Conservation (phyloP, 106 monocot genomes). For the Allium cepa region DNA sequence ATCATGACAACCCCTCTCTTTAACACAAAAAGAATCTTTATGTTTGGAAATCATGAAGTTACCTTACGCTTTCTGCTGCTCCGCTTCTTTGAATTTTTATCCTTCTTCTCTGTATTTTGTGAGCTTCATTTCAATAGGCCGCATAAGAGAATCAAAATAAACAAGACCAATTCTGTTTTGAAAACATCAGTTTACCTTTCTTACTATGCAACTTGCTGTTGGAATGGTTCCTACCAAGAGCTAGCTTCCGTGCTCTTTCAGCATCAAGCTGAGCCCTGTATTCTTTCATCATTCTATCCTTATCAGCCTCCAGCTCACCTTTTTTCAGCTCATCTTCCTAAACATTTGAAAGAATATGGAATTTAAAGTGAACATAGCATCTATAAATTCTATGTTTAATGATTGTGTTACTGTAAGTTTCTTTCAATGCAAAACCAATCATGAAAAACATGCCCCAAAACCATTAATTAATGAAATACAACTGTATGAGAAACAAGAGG, state of each 20-base stretch:
- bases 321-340: slow-evolving; percentile 89
- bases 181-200: slow-evolving; percentile 45
- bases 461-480: too few relatives aligned
- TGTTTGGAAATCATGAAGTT: slow-evolving; percentile 2
- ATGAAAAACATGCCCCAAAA: too few relatives aligned
- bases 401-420: too few relatives aligned
- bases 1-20: too few relatives aligned
- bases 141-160: background rate
- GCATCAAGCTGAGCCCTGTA: slow-evolving; percentile 97
- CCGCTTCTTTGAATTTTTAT: slow-evolving; percentile 68
- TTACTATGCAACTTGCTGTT: slow-evolving; percentile 46
- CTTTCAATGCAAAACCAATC: too few relatives aligned
- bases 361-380: too few relatives aligned
- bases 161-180: background rate
- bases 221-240: slow-evolving; percentile 79
- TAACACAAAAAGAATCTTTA: too few relatives aligned
- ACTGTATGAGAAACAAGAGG: too few relatives aligned
- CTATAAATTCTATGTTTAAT: too few relatives aligned
- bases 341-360: background rate
- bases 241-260: slow-evolving; percentile 82
- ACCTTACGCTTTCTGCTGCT: slow-evolving; percentile 82
- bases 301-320: slow-evolving; percentile 91
- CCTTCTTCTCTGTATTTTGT: slow-evolving; percentile 57
- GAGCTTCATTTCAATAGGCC: background rate
- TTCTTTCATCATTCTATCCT: slow-evolving; percentile 98